Conservation (phyloP, 805 yeast species). For the Nakazawaea ishiwadae region DNA sequence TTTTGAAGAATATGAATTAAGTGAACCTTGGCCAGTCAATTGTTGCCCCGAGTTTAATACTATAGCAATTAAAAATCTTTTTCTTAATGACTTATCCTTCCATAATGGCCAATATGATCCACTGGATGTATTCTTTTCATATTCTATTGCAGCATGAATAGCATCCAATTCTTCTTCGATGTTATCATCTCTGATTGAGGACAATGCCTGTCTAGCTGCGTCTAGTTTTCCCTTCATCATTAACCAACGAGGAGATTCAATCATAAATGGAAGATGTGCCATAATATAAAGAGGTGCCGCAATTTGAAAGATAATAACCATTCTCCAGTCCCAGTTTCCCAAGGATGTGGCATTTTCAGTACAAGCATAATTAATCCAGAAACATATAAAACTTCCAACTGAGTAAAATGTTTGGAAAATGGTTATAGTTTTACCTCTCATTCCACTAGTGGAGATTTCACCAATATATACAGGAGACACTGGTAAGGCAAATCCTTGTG, state of each 20-base stretch:
- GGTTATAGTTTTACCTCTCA: slow-evolving; percentile 40
- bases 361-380: slow-evolving; percentile 37
- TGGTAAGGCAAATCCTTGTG: slow-evolving; percentile 38
- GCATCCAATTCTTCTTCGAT: slow-evolving; percentile 28
- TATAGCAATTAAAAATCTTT: slow-evolving; percentile 41
- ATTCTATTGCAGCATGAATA: slow-evolving; percentile 40
- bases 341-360: slow-evolving; percentile 26
- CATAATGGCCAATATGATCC: slow-evolving; percentile 47
- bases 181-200: slow-evolving; percentile 39
- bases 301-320: slow-evolving; percentile 30
- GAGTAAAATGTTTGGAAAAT: slow-evolving; percentile 41
- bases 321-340: slow-evolving; percentile 40
- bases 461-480: slow-evolving; percentile 36
- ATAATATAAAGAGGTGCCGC: slow-evolving; percentile 33
- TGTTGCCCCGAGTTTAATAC: slow-evolving; percentile 61
- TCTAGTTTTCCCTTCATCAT: slow-evolving; percentile 36
- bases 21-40: slow-evolving; percentile 45
- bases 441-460: slow-evolving; percentile 34
- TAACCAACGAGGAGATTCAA: slow-evolving; percentile 57
- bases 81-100: slow-evolving; percentile 43
- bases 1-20: slow-evolving; percentile 14
- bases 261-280: slow-evolving; percentile 12
- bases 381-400: slow-evolving; percentile 39
- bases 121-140: slow-evolving; percentile 43
- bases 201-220: slow-evolving; percentile 33